phyloP scores from a whole-genome alignment of 108 stramenopile species.

The Parmales sp. region DNA sequence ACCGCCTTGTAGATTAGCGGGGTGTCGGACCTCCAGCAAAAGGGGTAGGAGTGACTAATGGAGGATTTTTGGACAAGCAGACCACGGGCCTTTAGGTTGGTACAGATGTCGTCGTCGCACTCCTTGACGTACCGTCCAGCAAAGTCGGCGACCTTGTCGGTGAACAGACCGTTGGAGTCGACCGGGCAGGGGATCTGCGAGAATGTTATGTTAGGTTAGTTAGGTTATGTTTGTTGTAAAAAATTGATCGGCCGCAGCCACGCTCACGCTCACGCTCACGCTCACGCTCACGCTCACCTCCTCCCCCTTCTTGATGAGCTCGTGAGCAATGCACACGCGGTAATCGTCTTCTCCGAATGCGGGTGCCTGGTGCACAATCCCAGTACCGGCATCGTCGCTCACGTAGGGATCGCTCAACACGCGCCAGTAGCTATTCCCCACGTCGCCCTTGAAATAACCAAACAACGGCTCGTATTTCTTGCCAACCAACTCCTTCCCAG shows the following conservation, averaged over 20 bases:
- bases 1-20: conserved; percentile 99
- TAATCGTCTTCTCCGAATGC: conserved; percentile 99
- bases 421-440: conserved; percentile 52
- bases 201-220: too few species aligned
- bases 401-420: conserved; percentile 89
- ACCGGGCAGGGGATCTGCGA: conserved; percentile 92
- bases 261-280: too few species aligned
- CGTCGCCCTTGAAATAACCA: conserved; percentile 59
- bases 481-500: conserved; percentile 82
- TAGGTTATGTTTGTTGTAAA: too few species aligned
- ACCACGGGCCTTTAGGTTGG: conserved; percentile 67
- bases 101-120: conserved; percentile 85
- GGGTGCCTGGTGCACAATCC: conserved; percentile 98
- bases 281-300: too few species aligned
- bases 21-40: conserved; percentile 98
- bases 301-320: conserved; percentile 78
- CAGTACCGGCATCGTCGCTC: conserved; percentile 96
- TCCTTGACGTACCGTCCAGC: conserved; percentile 86
- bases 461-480: conserved; percentile 85
- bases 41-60: conserved; percentile 92
- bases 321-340: conserved; percentile 91
- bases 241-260: too few species aligned
- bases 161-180: conserved; percentile 87
- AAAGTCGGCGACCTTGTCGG: conserved; percentile 67
- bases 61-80: conserved; percentile 82